These are phyloP conservation scores for Talaromyces trachyspermus DNA, from an alignment of 495 filamentous ascomycete species.

Conservation along the genomic window DNA sequence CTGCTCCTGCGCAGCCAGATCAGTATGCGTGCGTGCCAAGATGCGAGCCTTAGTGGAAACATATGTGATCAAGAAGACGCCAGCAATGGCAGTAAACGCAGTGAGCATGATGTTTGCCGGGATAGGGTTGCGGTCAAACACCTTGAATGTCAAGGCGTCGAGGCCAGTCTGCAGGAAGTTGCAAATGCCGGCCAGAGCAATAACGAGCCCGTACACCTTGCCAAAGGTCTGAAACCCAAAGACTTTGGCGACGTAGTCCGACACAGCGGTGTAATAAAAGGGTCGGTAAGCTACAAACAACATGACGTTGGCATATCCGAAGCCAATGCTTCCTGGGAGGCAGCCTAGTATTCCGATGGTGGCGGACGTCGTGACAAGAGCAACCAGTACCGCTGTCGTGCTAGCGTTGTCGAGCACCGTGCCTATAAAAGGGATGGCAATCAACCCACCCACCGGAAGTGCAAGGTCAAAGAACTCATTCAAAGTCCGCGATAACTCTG, in stretches of 20 bases:
- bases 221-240: conserved; percentile 95
- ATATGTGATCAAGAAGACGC: conserved; percentile 50
- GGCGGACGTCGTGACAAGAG: conserved; percentile 67
- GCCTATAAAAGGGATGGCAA: conserved; percentile 85
- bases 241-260: conserved; percentile 87
- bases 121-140: conserved; percentile 63
- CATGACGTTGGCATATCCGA: conserved; percentile 70
- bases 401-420: conserved; percentile 67
- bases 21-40: conserved; percentile 12
- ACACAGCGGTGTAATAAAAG: conserved; percentile 48
- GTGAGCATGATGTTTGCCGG: conserved; percentile 73
- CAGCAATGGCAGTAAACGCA: conserved; percentile 49
- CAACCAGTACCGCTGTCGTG: conserved; percentile 65
- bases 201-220: conserved; percentile 91
- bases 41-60: conserved; percentile 39
- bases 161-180: conserved; percentile 83
- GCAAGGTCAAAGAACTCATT: conserved; percentile 87
- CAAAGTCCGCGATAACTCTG: conserved; percentile 52
- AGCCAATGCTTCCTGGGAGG: conserved; percentile 54
- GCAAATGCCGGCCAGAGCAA: conserved; percentile 77
- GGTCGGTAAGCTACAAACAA: conserved; percentile 63
- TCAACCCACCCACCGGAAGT: conserved; percentile 76
- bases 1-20: not conserved
- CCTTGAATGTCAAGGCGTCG: conserved; percentile 69
- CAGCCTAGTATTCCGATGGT: conserved; percentile 73